Evolutionary conservation across 495 filamentous ascomycete genomes (phyloP).

Genomic region (Lophiotrema nucula): DNA sequence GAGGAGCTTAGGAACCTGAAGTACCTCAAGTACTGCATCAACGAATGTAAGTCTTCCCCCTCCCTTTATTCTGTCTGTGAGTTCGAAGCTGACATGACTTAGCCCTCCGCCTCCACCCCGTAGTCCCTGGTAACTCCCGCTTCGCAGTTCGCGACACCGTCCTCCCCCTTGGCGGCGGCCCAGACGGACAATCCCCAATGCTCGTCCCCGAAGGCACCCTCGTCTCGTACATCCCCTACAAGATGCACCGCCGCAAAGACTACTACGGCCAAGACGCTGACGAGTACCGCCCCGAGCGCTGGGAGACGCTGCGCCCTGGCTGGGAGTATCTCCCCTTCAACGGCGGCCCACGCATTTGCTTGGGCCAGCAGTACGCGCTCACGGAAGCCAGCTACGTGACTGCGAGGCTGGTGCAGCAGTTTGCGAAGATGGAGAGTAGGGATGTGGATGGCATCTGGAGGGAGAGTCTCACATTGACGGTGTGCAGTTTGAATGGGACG

Average conservation of each 20-base stretch:
- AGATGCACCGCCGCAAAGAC: constrained; percentile 55
- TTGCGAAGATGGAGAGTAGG: constrained; percentile 49
- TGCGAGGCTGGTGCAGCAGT: constrained; percentile 39
- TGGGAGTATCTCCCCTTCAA: constrained; percentile 48
- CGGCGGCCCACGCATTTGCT: constrained; percentile 43
- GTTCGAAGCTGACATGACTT: background rate
- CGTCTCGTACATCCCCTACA: constrained; percentile 47
- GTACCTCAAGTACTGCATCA: constrained; percentile 21
- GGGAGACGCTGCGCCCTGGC: constrained; percentile 38
- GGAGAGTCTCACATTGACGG: constrained; percentile 39
- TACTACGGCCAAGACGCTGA: constrained; percentile 48
- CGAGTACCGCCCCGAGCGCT: constrained; percentile 42
- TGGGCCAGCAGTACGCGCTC: constrained; percentile 43
- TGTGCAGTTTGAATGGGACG: constrained; percentile 22
- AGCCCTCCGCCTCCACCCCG: constrained; percentile 51
- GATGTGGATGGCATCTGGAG: constrained; percentile 24
- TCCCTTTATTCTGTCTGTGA: background rate
- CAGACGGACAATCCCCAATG: constrained; percentile 43
- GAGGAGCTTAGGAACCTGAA: constrained; percentile 15
- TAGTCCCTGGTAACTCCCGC: constrained; percentile 53
- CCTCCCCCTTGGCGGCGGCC: constrained; percentile 41
- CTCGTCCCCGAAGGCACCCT: constrained; percentile 44
- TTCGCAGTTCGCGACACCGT: constrained; percentile 48
- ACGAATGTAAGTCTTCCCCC: constrained; percentile 7
- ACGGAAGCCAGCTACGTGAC: constrained; percentile 42